These are phyloP conservation scores for Monosporascus sp. DNA, from an alignment of 2,329 filamentous ascomycete genomes.

Conservation along the genomic window DNA sequence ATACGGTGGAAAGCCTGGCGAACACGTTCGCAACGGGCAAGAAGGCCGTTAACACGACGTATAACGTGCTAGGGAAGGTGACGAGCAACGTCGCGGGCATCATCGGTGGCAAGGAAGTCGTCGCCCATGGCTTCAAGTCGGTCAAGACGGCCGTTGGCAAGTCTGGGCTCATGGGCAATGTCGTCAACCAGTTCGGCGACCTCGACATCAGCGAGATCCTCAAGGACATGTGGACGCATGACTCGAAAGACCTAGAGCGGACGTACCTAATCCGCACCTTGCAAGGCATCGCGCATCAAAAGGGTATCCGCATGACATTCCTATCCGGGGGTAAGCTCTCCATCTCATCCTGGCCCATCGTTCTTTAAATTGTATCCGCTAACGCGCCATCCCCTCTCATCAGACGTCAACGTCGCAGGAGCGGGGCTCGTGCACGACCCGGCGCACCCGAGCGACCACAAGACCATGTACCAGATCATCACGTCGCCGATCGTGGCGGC, in stretches of 20 bases:
- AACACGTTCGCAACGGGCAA: conserved; percentile 92
- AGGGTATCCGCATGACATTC: conserved; percentile 95
- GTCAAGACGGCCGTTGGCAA: conserved; percentile 98
- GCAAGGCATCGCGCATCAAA: conserved; percentile 91
- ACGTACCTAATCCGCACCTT: conserved; percentile 95
- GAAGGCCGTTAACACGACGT: conserved; percentile 92
- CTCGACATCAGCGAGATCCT: conserved; percentile 92
- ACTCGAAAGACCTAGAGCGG: conserved; percentile 92
- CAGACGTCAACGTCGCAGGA: conserved; percentile 82
- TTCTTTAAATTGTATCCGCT: neutral
- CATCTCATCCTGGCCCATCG: neutral
- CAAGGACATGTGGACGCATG: conserved; percentile 96
- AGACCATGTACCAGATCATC: conserved; percentile 99
- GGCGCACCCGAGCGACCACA: conserved; percentile 84
- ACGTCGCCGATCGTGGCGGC: conserved; percentile 87
- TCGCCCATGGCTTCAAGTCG: conserved; percentile 85
- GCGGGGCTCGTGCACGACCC: conserved; percentile 94
- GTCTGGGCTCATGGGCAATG: conserved; percentile 88
- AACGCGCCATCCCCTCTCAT: neutral
- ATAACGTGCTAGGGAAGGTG: conserved; percentile 92
- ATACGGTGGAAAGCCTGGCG: conserved; percentile 85
- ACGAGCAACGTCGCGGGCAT: conserved; percentile 93
- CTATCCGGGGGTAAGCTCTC: conserved; percentile 67
- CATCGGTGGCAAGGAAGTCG: conserved; percentile 88
- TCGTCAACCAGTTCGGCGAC: conserved; percentile 93